Evolutionary conservation across 2,329 filamentous ascomycete genomes (phyloP).

Genomic region (Didymella exigua): DNA sequence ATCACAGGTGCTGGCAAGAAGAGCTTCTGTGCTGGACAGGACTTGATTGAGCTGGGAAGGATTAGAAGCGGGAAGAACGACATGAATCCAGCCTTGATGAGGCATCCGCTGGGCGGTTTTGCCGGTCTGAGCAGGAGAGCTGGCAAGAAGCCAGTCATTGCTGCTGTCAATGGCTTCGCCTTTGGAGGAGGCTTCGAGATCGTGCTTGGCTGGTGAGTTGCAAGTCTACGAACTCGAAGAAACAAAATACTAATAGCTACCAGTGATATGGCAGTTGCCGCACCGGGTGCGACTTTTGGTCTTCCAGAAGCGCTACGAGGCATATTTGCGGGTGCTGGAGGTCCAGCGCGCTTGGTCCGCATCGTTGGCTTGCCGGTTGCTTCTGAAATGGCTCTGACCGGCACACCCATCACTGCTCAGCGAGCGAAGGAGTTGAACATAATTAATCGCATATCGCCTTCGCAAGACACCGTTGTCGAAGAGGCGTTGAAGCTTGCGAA

Average conservation of each 20-base stretch:
- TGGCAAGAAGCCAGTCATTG: conserved; percentile 67
- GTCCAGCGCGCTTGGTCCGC: conserved; percentile 58
- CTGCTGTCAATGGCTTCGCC: conserved; percentile 64
- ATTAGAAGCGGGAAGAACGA: conserved; percentile 35
- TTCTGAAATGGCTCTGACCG: conserved; percentile 58
- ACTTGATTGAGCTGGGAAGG: conserved; percentile 55
- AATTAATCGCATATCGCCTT: conserved; percentile 49
- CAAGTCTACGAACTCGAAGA: not conserved
- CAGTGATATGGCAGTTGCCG: conserved; percentile 60
- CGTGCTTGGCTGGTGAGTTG: conserved; percentile 59
- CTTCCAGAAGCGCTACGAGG: conserved; percentile 62
- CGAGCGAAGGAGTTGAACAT: conserved; percentile 52
- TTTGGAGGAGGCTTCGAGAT: conserved; percentile 65
- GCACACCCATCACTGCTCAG: conserved; percentile 52
- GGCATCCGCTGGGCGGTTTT: conserved; percentile 58
- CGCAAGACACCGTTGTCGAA: conserved; percentile 42
- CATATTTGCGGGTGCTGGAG: conserved; percentile 60
- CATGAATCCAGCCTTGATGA: conserved; percentile 31
- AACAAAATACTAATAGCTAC: conserved; percentile 10
- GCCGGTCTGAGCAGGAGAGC: conserved; percentile 60
- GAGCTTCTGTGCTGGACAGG: conserved; percentile 62
- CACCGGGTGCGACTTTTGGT: conserved; percentile 58
- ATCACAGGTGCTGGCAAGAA: conserved; percentile 59
- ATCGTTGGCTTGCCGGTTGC: conserved; percentile 57
- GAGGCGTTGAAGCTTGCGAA: conserved; percentile 47